Evolutionary conservation across 768 basidiomycete species (phyloP).

Genomic region (Sporobolomyces phaffii): DNA sequence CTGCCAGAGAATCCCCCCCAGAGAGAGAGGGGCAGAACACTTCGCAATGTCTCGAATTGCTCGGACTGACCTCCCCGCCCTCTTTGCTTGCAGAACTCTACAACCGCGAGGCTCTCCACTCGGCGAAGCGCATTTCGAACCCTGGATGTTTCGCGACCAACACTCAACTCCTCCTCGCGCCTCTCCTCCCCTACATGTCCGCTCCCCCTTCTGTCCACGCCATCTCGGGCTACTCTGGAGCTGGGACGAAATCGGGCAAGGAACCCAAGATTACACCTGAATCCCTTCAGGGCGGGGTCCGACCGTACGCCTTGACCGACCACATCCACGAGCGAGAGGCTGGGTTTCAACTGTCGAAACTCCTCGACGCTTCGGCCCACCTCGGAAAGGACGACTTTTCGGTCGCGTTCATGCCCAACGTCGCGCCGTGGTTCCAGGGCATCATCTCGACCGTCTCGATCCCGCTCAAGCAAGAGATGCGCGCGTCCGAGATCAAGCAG

Average conservation of each 20-base stretch:
- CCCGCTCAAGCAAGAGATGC: conserved; percentile 62
- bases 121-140: conserved; percentile 83
- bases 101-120: conserved; percentile 61
- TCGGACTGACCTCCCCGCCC: not conserved
- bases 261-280: conserved; percentile 75
- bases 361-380: conserved; percentile 52
- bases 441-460: conserved; percentile 82
- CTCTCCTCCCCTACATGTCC: conserved; percentile 66
- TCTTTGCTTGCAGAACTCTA: conserved; percentile 79
- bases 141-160: conserved; percentile 97
- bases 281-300: conserved; percentile 65
- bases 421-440: conserved; percentile 93
- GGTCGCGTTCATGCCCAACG: conserved; percentile 77
- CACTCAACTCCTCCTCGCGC: conserved; percentile 82
- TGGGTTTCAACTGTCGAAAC: conserved; percentile 69
- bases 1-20: conserved; percentile 11
- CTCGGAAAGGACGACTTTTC: conserved; percentile 63
- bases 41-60: too few relatives aligned
- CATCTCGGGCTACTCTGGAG: conserved; percentile 89
- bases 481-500: conserved; percentile 64
- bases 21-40: not conserved
- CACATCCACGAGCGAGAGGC: conserved; percentile 99
- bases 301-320: conserved; percentile 85
- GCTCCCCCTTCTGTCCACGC: conserved; percentile 74
- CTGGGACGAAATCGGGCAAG: conserved; percentile 75